Evolutionary conservation across 768 basidiomycete genomes (phyloP).

Genomic region (Boletus tomentosulus): DNA sequence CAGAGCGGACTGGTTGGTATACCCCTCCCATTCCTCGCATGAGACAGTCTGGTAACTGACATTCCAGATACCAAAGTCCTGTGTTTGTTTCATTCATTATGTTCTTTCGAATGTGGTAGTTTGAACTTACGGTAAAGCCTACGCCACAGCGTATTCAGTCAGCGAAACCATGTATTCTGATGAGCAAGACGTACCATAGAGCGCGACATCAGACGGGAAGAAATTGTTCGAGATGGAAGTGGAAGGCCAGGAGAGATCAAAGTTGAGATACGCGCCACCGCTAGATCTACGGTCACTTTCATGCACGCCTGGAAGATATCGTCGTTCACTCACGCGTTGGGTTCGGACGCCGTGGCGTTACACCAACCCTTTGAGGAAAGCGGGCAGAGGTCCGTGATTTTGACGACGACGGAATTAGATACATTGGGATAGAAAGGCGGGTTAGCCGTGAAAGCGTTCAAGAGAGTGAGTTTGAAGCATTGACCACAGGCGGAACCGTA

Average conservation of each 20-base stretch:
- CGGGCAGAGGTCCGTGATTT: conserved; percentile 80
- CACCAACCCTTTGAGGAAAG: conserved; percentile 63
- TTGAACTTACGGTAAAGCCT: conserved; percentile 38
- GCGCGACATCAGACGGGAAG: conserved; percentile 64
- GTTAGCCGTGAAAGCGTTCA: conserved; percentile 60
- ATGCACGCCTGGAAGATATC: background rate
- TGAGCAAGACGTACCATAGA: conserved; percentile 49
- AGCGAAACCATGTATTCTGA: background rate
- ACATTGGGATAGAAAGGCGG: conserved; percentile 68
- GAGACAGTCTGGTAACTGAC: conserved; percentile 63
- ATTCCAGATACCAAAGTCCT: conserved; percentile 91
- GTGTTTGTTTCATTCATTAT: background rate
- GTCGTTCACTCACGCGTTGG: conserved; percentile 53
- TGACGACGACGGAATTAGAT: conserved; percentile 62
- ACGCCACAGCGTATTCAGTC: conserved; percentile 30
- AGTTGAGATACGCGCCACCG: conserved; percentile 68
- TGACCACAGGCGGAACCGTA: conserved; percentile 74
- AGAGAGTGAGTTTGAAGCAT: conserved; percentile 74
- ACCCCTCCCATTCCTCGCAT: conserved; percentile 67
- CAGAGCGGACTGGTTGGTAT: conserved; percentile 52
- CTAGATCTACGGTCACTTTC: conserved; percentile 34
- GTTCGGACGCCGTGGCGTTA: conserved; percentile 53
- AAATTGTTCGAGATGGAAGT: conserved; percentile 63
- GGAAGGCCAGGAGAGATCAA: conserved; percentile 80
- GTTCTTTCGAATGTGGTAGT: background rate